A percentile compares a stretch with the other conserved stretches of the same genome.
Conservation (phyloP, 1,139 yeast species). For the Candida anutae region DNA sequence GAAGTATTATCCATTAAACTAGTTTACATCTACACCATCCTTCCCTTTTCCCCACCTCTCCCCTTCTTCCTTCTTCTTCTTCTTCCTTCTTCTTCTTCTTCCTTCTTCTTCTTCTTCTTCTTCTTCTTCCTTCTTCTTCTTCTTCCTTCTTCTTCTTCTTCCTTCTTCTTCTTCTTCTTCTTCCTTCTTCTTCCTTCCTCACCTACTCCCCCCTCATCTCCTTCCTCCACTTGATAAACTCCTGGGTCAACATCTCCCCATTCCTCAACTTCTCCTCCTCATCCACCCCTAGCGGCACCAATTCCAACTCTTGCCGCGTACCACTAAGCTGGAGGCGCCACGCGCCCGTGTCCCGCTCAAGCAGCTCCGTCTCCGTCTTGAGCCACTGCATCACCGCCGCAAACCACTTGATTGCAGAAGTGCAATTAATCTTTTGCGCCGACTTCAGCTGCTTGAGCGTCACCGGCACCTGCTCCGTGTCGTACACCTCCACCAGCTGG, state of each 20-base stretch:
- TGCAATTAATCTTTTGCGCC: slow-evolving; percentile 48
- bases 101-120: too few species aligned
- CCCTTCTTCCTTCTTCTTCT: too few species aligned
- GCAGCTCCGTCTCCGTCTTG: slow-evolving; percentile 18
- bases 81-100: too few species aligned
- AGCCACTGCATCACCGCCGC: slow-evolving; percentile 83
- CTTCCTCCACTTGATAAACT: slow-evolving; percentile 58
- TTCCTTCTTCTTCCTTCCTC: neutral
- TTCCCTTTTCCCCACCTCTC: too few species aligned
- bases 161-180: neutral
- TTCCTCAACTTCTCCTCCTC: slow-evolving; percentile 19
- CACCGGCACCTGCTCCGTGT: slow-evolving; percentile 73
- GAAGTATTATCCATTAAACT: too few species aligned
- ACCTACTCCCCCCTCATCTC: neutral
- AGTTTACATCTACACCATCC: too few species aligned
- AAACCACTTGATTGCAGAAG: slow-evolving; percentile 76
- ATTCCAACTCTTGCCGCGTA: too few species aligned
- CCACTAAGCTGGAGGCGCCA: too few species aligned
- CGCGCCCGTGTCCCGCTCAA: too few species aligned
- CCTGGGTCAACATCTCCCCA: slow-evolving; percentile 40
- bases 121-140: too few species aligned
- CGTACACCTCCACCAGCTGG: slow-evolving; percentile 62
- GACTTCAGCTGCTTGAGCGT: slow-evolving; percentile 33
- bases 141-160: too few species aligned
- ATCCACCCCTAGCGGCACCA: slow-evolving; percentile 43